phyloP scores from a whole-genome alignment of 129 eudicot genomes.

The Centella asiatica region DNA sequence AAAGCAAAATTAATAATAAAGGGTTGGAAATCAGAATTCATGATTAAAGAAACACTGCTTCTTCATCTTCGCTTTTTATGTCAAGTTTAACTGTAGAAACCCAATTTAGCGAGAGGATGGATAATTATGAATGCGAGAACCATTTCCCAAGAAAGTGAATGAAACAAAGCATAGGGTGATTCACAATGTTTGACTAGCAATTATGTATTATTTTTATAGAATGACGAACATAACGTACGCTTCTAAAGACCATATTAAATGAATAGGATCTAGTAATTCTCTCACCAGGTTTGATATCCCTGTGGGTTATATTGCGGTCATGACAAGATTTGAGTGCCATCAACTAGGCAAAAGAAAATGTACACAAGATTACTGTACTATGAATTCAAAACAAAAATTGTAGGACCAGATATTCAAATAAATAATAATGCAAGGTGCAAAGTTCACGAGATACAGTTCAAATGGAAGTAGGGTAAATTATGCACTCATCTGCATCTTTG shows the following conservation, averaged over 20 bases:
- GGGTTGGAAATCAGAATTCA: background rate
- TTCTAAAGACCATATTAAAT: background rate
- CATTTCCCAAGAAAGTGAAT: background rate
- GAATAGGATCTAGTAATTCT: slow-evolving; percentile 1
- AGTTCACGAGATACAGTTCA: background rate
- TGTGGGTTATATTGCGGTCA: slow-evolving; percentile 88
- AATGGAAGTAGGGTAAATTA: no score
- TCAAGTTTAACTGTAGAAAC: background rate
- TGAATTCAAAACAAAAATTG: background rate
- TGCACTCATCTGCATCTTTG: no score
- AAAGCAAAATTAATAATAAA: background rate
- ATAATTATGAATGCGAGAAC: slow-evolving; percentile 5
- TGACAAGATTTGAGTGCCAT: slow-evolving; percentile 90
- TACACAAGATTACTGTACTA: background rate
- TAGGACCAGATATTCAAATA: background rate
- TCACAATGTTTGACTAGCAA: background rate
- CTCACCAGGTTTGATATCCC: slow-evolving; percentile 99
- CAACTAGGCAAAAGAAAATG: slow-evolving; percentile 37
- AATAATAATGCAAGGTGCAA: background rate
- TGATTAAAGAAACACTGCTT: background rate
- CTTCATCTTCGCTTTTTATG: background rate
- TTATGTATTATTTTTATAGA: background rate
- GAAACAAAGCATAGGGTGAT: background rate
- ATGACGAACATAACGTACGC: background rate
- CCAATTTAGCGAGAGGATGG: background rate